Evolutionary conservation across 495 filamentous ascomycete species (phyloP).

Genomic region (Letharia lupina): DNA sequence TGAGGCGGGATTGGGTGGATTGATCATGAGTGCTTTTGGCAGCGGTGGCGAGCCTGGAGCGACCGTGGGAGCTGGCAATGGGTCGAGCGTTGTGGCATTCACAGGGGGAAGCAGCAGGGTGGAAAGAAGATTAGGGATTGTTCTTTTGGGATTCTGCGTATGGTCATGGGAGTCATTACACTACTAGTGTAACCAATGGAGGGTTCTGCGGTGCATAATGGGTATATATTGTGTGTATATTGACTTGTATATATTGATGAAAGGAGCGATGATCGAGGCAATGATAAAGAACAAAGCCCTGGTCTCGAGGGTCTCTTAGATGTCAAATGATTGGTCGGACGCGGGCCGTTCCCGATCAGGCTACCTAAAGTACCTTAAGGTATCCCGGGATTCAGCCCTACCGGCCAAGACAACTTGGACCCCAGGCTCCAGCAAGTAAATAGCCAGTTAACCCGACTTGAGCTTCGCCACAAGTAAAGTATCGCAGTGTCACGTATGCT

Average conservation of each 20-base stretch:
- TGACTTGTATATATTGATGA: neutral
- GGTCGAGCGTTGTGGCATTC: neutral
- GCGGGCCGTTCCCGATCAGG: neutral
- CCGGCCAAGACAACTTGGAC: too few species aligned
- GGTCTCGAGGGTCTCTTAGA: too few species aligned
- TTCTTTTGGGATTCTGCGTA: neutral
- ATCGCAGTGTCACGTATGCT: neutral
- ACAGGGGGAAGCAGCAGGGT: neutral
- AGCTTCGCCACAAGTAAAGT: neutral
- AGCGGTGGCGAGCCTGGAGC: neutral
- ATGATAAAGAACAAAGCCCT: too few species aligned
- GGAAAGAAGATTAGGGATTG: neutral
- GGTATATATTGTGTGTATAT: neutral
- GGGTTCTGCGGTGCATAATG: neutral
- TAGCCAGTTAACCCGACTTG: neutral
- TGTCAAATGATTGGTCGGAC: neutral
- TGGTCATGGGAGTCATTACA: neutral
- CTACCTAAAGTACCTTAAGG: too few species aligned
- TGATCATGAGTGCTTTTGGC: constrained; percentile 3
- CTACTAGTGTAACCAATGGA: neutral
- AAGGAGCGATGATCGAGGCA: neutral
- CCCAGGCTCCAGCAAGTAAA: too few species aligned
- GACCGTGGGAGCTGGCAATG: neutral
- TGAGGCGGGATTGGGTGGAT: neutral
- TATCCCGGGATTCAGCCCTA: too few species aligned